phyloP scores from a whole-genome alignment of 306 rosid genomes.

The Vicia villosa region DNA sequence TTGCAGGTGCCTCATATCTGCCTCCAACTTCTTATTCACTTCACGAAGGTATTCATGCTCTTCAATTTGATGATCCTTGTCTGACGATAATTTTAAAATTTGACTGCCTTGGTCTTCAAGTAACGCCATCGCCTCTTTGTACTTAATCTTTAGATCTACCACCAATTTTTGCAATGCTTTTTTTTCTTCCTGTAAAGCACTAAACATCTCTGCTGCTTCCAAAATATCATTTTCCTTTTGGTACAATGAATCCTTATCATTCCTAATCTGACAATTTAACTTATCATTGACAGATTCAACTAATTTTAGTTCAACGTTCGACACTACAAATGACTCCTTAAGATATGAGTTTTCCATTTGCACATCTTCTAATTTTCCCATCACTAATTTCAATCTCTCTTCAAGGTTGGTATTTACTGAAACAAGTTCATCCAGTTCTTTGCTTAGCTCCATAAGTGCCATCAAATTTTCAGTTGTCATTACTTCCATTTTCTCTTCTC shows the following conservation, averaged over 20 bases:
- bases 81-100: slow-evolving; percentile 51
- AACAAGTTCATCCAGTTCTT: slow-evolving; percentile 50
- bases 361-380: slow-evolving; percentile 48
- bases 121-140: slow-evolving; percentile 51
- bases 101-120: slow-evolving; percentile 57
- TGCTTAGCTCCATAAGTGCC: slow-evolving; percentile 54
- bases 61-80: slow-evolving; percentile 46
- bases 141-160: slow-evolving; percentile 51
- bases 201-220: slow-evolving; percentile 52
- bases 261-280: slow-evolving; percentile 56
- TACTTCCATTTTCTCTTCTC: slow-evolving; percentile 54
- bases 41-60: slow-evolving; percentile 48
- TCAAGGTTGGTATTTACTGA: slow-evolving; percentile 55
- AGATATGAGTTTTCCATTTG: slow-evolving; percentile 58
- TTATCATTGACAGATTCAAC: slow-evolving; percentile 54
- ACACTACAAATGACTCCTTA: slow-evolving; percentile 58
- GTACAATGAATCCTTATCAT: slow-evolving; percentile 48
- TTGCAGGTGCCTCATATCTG: slow-evolving; percentile 43
- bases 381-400: slow-evolving; percentile 57
- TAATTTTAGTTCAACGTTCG: slow-evolving; percentile 51
- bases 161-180: slow-evolving; percentile 52
- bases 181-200: slow-evolving; percentile 53
- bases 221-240: slow-evolving; percentile 59
- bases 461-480: slow-evolving; percentile 49
- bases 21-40: slow-evolving; percentile 61